phyloP scores from a whole-genome alignment of 148 eudicot genomes.

The Fagopyrum homotropicum region DNA sequence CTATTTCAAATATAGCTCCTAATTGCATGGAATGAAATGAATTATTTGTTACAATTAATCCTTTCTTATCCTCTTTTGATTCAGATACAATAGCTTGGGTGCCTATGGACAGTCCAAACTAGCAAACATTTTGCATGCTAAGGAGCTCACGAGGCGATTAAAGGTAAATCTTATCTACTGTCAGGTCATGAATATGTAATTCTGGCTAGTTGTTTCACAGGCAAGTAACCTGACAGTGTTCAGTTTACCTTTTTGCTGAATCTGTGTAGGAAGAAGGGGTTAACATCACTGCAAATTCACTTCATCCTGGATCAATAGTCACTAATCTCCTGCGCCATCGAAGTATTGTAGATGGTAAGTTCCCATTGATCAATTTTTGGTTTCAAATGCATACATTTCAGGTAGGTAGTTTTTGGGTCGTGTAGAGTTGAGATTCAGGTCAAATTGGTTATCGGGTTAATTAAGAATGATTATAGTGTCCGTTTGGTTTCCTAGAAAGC shows the following conservation, averaged over 20 bases:
- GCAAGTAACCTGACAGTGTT: not conserved
- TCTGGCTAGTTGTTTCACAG: not conserved
- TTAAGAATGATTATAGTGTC: too few species aligned
- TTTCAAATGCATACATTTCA: too few species aligned
- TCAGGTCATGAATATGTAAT: not conserved
- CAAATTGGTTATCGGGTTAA: too few species aligned
- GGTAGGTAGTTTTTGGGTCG: too few species aligned
- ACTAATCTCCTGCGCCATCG: constrained; percentile 55
- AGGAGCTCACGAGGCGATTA: constrained; percentile 59
- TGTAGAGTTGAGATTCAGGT: too few species aligned
- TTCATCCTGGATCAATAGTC: constrained; percentile 58
- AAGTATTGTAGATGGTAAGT: constrained; percentile 34
- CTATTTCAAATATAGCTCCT: not conserved
- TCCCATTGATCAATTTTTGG: not conserved
- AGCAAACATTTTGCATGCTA: constrained; percentile 76
- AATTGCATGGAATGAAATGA: not conserved
- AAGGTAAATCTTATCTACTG: constrained; percentile 31
- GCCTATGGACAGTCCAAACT: constrained; percentile 96
- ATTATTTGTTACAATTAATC: not conserved
- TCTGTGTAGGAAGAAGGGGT: constrained; percentile 24
- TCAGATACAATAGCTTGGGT: constrained; percentile 52
- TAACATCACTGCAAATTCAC: constrained; percentile 56
- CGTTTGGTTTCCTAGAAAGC: too few species aligned
- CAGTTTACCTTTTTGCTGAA: not conserved
- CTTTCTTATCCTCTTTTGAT: not conserved